Percentiles rank a stretch among this genome's conserved stretches.
Conservation (phyloP, 2,329 filamentous ascomycete species). For the Xylaria sp. region DNA sequence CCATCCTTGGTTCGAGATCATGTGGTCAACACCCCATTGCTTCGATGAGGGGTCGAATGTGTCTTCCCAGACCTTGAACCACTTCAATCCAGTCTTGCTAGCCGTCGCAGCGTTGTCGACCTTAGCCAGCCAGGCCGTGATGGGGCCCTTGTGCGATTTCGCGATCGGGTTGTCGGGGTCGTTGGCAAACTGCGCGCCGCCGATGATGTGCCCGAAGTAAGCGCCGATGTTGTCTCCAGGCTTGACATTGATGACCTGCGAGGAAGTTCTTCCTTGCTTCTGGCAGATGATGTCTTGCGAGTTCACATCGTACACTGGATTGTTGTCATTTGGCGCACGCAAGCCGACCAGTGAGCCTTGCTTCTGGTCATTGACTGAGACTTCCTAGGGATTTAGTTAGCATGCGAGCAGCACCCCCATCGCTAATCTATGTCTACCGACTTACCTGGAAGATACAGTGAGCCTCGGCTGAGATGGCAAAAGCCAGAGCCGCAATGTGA, state of each 20-base stretch:
- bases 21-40: slow-evolving; percentile 61
- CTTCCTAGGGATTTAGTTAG: slow-evolving; percentile 49
- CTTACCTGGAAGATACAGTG: slow-evolving; percentile 58
- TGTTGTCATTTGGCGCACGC: slow-evolving; percentile 63
- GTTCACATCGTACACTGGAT: slow-evolving; percentile 62
- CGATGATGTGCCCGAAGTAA: slow-evolving; percentile 65
- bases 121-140: slow-evolving; percentile 65
- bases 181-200: slow-evolving; percentile 61
- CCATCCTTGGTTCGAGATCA: slow-evolving; percentile 58
- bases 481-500: slow-evolving; percentile 49
- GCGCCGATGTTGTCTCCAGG: slow-evolving; percentile 64
- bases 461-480: slow-evolving; percentile 53
- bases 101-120: slow-evolving; percentile 62
- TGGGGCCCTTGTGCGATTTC: slow-evolving; percentile 64
- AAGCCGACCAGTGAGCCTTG: slow-evolving; percentile 58
- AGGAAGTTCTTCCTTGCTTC: slow-evolving; percentile 54
- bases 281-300: slow-evolving; percentile 64
- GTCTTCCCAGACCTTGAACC: slow-evolving; percentile 68
- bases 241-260: slow-evolving; percentile 59
- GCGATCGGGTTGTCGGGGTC: slow-evolving; percentile 67
- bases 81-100: slow-evolving; percentile 55
- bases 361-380: slow-evolving; percentile 61
- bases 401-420: not conserved
- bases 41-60: slow-evolving; percentile 56
- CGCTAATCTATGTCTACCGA: not conserved